Evolutionary conservation across 306 rosid genomes (phyloP).

Genomic region (Rubus parviflorus): DNA sequence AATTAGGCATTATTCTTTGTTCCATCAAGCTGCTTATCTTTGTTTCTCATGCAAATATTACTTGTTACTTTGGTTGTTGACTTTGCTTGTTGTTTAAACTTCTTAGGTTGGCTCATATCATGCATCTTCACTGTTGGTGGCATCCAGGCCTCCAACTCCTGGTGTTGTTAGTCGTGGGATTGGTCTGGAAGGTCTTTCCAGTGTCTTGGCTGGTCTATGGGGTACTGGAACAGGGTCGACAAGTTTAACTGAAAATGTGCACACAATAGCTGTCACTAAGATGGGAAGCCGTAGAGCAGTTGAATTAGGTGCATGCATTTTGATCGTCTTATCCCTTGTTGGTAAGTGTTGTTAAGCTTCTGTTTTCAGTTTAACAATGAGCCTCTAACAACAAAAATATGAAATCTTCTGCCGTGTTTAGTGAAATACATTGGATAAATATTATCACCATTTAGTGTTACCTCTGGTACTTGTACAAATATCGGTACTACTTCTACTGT

Average conservation of each 20-base stretch:
- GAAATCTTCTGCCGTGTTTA: neutral
- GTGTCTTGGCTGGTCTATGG: slow-evolving; percentile 97
- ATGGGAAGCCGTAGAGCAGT: slow-evolving; percentile 99
- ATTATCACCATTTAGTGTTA: neutral
- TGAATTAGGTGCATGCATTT: slow-evolving; percentile 81
- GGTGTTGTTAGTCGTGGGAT: slow-evolving; percentile 97
- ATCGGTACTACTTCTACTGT: neutral
- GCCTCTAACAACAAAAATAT: neutral
- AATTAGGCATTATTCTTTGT: neutral
- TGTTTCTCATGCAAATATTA: slow-evolving; percentile 17
- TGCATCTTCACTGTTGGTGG: slow-evolving; percentile 92
- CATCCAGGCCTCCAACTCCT: slow-evolving; percentile 94
- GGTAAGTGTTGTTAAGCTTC: slow-evolving; percentile 52
- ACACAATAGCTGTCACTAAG: slow-evolving; percentile 96
- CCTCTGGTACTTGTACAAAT: neutral
- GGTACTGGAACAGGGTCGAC: slow-evolving; percentile 96
- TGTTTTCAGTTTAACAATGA: slow-evolving; percentile 23
- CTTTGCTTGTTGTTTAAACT: slow-evolving; percentile 38
- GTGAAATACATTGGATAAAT: neutral
- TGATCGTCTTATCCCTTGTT: slow-evolving; percentile 83
- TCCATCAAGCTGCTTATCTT: slow-evolving; percentile 10
- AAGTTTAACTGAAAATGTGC: slow-evolving; percentile 91
- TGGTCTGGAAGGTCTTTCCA: slow-evolving; percentile 90
- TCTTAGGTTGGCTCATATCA: slow-evolving; percentile 94
- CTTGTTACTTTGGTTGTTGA: slow-evolving; percentile 24